Evolutionary conservation across 805 yeast genomes (phyloP), one percentile per base, ranked within the genome.

Genomic region (Komagataella populi): DNA sequence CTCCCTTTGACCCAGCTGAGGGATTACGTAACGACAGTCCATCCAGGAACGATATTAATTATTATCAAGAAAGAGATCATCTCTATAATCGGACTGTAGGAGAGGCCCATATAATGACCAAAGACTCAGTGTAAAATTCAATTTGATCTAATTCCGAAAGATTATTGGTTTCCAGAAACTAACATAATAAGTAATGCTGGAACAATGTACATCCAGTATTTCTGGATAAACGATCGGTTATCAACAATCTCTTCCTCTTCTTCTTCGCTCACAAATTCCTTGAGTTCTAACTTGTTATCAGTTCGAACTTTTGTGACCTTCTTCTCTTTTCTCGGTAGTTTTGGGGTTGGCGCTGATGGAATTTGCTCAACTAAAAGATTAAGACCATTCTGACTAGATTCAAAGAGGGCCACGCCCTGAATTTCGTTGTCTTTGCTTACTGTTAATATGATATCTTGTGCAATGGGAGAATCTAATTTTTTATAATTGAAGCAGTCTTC

Each of bases 141-240:
- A 3, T 20, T 20, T 20, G 4, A 20, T 20, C 39, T 30, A 10
- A 10, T 30, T 8, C 4, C 4, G 12, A 30, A 8, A 10, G 39
- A 5, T 36, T 50, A 36, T 23, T 50, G 16, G 23, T 22, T 47
- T 7, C 48, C 48, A 18, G 56, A 47, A 18, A 71, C 18, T 56
- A 68, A 53, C 52, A 73, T 51, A 44, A 77, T 54, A 8, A 78
- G 49, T 20, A 76, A 54, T 12, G 77, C 77, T 2, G 81, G 78
- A 6, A 77, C 77, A 23, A 81, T 66, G 61, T 76, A 79, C 71
- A 77, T 69, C 85, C 85, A 81, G 63, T 81, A 74, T 60, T 74
- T 74, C 59, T 80, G 84, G 16, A 80, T 64, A 63, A 78, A 80
- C 4, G 81, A 72, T 50, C 67, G 63, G 36, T 66, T 65, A 12